Conservation (phyloP, 495 filamentous ascomycete species). For the Xylaria cubensis region DNA sequence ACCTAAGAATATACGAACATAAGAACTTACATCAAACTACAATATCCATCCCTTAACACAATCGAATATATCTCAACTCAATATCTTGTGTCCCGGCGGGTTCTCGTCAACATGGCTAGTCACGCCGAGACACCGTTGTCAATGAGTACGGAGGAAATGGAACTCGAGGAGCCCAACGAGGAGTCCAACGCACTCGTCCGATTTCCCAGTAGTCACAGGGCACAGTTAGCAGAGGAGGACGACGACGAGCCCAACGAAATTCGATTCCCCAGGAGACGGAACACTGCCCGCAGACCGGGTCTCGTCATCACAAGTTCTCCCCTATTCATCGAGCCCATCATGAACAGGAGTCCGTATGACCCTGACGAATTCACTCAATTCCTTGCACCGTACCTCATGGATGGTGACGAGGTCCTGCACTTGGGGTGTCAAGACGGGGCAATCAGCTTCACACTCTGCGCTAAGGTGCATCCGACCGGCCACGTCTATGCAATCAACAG, state of each 20-base stretch:
- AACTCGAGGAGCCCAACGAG: neutral
- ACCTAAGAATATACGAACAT: neutral
- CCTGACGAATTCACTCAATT: neutral
- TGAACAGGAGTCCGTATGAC: neutral
- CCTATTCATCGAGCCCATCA: neutral
- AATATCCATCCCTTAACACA: neutral
- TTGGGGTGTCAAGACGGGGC: neutral
- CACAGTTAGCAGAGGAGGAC: too few species aligned
- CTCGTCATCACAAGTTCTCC: neutral
- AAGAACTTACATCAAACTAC: neutral
- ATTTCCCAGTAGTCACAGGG: too few species aligned
- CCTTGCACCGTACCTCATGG: neutral
- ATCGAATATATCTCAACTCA: neutral
- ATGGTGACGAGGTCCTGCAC: neutral
- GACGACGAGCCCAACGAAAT: too few species aligned
- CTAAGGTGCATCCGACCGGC: neutral
- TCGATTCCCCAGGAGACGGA: neutral
- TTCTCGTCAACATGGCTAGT: neutral
- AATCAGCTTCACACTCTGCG: neutral
- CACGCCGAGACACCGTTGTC: neutral
- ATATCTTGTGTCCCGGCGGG: neutral
- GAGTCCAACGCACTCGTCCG: neutral
- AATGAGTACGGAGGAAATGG: neutral
- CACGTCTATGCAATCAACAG: neutral
- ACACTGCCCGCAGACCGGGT: neutral